These are phyloP conservation scores for Kurtzmaniella fragi DNA, from an alignment of 805 yeast genomes.

Conservation along the genomic window DNA sequence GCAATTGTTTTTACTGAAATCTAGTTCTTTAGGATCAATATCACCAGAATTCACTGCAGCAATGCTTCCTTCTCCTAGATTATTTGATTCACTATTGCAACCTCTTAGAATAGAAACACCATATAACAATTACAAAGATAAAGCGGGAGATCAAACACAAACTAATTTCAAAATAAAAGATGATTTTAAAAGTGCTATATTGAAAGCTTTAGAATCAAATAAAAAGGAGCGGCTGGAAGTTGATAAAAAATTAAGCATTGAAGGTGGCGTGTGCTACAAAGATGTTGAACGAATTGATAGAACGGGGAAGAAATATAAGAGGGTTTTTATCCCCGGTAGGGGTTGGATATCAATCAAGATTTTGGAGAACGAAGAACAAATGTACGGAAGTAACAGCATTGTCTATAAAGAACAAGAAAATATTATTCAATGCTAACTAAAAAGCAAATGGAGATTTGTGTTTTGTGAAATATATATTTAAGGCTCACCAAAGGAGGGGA, in stretches of 20 bases:
- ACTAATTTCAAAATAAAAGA: slow-evolving; percentile 5
- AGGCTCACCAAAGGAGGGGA: too few species aligned
- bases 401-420: too few species aligned
- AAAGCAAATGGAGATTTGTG: too few species aligned
- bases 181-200: slow-evolving; percentile 1
- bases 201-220: neutral
- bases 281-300: slow-evolving; percentile 21
- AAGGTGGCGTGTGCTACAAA: slow-evolving; percentile 8
- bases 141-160: neutral
- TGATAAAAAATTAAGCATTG: slow-evolving; percentile 5
- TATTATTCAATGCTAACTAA: too few species aligned
- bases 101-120: neutral
- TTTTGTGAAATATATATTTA: too few species aligned
- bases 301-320: slow-evolving; percentile 35
- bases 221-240: slow-evolving; percentile 12
- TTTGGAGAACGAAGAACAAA: slow-evolving; percentile 12
- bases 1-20: neutral
- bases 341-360: slow-evolving; percentile 45
- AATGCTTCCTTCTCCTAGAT: slow-evolving; percentile 1
- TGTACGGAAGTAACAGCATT: slow-evolving; percentile 8
- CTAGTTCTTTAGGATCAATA: slow-evolving; percentile 2
- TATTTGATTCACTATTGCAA: neutral
- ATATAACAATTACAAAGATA: slow-evolving; percentile 1
- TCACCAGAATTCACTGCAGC: slow-evolving; percentile 1
- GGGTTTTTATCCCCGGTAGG: slow-evolving; percentile 43